A percentile compares a stretch with the other conserved stretches of the same genome.
phyloP scores from a whole-genome alignment of 225 moss, liverwort and hornwort species.

The Physcomitrium patens region DNA sequence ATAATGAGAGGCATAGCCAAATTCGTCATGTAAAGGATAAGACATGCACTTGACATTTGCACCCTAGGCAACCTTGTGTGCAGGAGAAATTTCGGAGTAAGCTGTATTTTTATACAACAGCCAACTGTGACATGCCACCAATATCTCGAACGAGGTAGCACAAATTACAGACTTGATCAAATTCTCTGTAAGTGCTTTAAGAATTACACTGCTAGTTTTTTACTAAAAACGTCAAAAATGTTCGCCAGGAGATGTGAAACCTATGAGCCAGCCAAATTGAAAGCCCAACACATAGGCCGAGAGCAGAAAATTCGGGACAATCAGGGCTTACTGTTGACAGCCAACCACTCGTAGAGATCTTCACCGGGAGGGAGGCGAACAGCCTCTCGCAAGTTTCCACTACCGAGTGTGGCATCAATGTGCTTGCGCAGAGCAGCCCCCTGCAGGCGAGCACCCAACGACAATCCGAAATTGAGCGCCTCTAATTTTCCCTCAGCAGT shows the following conservation, averaged over 20 bases:
- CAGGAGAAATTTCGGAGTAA: no score
- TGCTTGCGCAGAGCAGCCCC: conserved; percentile 98
- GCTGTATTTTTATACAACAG: no score
- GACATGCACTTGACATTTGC: not conserved
- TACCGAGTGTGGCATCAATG: conserved; percentile 99
- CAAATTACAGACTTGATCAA: not conserved
- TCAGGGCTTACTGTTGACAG: conserved; percentile 86
- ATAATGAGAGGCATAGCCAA: conserved; percentile 28
- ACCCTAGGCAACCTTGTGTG: no score
- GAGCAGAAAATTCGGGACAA: not conserved
- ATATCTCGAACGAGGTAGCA: not conserved
- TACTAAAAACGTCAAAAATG: no score
- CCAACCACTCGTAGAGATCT: conserved; percentile 98
- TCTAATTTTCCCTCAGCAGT: not conserved
- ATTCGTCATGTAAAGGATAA: not conserved
- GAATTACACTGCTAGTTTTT: no score
- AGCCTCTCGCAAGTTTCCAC: conserved; percentile 96
- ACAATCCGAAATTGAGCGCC: not conserved
- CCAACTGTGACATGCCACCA: no score
- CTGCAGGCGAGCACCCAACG: conserved; percentile 34
- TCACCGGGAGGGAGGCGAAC: conserved; percentile 97
- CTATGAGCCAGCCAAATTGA: not conserved
- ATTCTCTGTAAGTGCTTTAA: no score
- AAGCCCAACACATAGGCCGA: not conserved
- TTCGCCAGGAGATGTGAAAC: no score